Evolutionary conservation across 177 flowering plant species (phyloP), one percentile per base, ranked within the genome.

Genomic region (Vitis hybrid): DNA sequence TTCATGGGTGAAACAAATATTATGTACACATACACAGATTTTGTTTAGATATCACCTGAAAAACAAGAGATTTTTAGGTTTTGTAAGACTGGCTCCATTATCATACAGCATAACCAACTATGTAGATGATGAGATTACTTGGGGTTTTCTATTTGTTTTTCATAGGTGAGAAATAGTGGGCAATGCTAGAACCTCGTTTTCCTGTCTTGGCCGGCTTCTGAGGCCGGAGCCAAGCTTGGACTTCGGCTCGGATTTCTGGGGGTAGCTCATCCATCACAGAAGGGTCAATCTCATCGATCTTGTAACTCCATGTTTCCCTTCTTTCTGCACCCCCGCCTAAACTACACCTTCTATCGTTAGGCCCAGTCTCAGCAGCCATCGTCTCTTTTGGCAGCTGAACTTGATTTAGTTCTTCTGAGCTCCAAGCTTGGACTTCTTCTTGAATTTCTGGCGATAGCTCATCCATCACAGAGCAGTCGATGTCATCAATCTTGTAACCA

Each of bases 211-310:
- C 78, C 31, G 80, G 90, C 84, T 91, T 89, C 31, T 65, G 82
- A 62, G 97, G 90, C 33, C 79, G 86, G 49, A 95, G 74, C 87
- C 84, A 86, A 19, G 83, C 81, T 2, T 79, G 80, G 8, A 93
- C 66, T 78, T 95, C 97, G 63, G 76, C 77, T 71, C 89, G 98
- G 63, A 95, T 86, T 78, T 93, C 93, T 2, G 68, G 75, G 1
- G 99, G 98, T 31, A 95, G 81, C 73, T 95, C 98, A 69, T 86
- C 81, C 48, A 95, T 73, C 39, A 93, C 88, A 11, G 87, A 76
- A 51, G 84, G 90, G 64, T 95, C 99, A 72, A 93, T 91, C 69
- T 93, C 97, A 67, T 90, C 89, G 21, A 78, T 64, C 49, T 82
- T 85, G 83, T 89, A 88, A 51, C 73, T 75, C 96, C 99, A 95